phyloP scores from a whole-genome alignment of 306 rosid species.

The Vicia sativa region DNA sequence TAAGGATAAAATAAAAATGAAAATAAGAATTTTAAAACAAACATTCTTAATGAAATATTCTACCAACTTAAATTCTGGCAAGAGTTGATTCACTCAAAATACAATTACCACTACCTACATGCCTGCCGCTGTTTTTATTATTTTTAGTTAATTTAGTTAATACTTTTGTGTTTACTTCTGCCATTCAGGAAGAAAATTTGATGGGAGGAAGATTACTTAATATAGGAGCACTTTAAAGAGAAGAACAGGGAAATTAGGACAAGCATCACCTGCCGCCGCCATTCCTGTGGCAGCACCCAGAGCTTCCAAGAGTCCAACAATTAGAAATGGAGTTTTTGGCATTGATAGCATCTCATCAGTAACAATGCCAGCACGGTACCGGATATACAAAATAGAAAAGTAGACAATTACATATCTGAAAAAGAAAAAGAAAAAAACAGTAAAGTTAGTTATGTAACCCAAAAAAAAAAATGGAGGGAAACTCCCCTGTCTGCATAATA shows the following conservation, averaged over 20 bases:
- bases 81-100: no score
- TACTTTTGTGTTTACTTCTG: background rate
- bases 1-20: conserved; percentile 10
- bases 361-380: conserved; percentile 74
- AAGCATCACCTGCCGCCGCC: conserved; percentile 82
- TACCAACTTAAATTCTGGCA: no score
- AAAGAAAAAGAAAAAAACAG: conserved; percentile 36
- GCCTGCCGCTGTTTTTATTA: conserved; percentile 6
- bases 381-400: conserved; percentile 72
- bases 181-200: conserved; percentile 12
- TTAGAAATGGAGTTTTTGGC: conserved; percentile 81
- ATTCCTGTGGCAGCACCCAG: conserved; percentile 95
- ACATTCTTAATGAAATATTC: background rate
- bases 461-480: background rate
- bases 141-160: background rate
- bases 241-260: conserved; percentile 26
- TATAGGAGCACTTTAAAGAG: conserved; percentile 26
- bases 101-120: background rate
- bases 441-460: conserved; percentile 19
- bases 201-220: conserved; percentile 3
- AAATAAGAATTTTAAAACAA: conserved; percentile 7
- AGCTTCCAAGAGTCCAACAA: conserved; percentile 91
- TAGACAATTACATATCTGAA: conserved; percentile 83
- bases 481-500: conserved; percentile 10
- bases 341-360: conserved; percentile 86